Percentiles rank a stretch among this genome's conserved stretches.
Conservation (phyloP, 1,284 basidiomycete species). For the Phylloporus sp. region DNA sequence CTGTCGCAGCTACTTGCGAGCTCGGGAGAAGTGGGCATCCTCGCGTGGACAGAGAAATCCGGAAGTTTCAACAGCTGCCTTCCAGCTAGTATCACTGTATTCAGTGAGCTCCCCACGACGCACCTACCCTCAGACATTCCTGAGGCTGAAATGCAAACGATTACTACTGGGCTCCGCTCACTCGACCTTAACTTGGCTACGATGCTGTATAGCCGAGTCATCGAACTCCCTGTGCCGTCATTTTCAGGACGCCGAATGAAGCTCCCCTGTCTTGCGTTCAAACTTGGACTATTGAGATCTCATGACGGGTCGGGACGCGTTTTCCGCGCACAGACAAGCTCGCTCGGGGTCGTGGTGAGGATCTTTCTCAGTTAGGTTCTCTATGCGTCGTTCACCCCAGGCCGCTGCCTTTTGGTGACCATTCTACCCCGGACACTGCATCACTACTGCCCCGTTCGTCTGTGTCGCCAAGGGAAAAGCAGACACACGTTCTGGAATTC, state of each 20-base stretch:
- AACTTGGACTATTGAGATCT: conserved; percentile 5
- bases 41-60: not conserved
- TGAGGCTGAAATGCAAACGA: not conserved
- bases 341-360: not conserved
- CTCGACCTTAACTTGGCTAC: not conserved
- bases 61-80: no score
- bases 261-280: conserved; percentile 13
- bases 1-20: not conserved
- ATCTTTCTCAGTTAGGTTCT: conserved; percentile 5
- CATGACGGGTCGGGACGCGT: not conserved
- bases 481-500: not conserved
- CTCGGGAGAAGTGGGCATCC: not conserved
- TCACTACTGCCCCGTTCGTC: conserved; percentile 3
- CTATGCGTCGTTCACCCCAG: conserved; percentile 2
- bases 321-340: not conserved
- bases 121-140: not conserved
- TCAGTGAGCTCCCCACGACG: not conserved
- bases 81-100: not conserved
- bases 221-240: not conserved
- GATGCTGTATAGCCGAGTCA: conserved; percentile 8
- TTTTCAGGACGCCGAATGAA: conserved; percentile 14
- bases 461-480: conserved; percentile 1
- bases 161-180: not conserved
- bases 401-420: not conserved
- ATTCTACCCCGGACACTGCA: not conserved